Conservation (phyloP, 78 protist genomes). For the Dictyostelium brefeldianum region DNA sequence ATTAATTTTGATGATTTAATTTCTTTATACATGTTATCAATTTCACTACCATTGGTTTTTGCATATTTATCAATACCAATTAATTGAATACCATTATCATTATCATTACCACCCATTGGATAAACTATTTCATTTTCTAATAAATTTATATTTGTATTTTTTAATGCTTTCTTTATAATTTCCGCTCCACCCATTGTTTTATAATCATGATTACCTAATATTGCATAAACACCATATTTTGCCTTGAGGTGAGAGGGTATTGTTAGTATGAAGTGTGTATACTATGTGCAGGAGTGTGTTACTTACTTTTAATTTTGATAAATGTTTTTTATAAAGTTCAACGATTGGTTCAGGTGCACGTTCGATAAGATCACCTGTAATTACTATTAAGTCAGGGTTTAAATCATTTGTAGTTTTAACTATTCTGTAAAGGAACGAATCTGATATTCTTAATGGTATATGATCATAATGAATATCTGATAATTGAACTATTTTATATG, state of each 20-base stretch:
- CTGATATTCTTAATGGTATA: conserved; percentile 47
- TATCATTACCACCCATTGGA: conserved; percentile 37
- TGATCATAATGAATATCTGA: conserved; percentile 75
- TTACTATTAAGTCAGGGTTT: conserved; percentile 53
- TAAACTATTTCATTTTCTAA: conserved; percentile 53
- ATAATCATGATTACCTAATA: conserved; percentile 76
- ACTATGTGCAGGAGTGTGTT: neutral
- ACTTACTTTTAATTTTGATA: conserved; percentile 35
- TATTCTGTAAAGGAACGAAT: conserved; percentile 8
- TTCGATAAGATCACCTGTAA: conserved; percentile 70
- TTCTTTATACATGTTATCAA: neutral
- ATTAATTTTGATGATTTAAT: neutral
- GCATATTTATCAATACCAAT: conserved; percentile 49
- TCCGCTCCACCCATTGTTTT: conserved; percentile 39
- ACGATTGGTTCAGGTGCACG: conserved; percentile 38
- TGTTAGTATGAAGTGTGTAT: neutral
- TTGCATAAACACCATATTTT: conserved; percentile 46
- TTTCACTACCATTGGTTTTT: neutral
- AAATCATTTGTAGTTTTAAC: neutral
- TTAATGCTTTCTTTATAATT: conserved; percentile 14
- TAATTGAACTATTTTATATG: conserved; percentile 27
- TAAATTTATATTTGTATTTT: conserved; percentile 23
- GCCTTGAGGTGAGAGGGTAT: neutral
- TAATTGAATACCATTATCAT: conserved; percentile 19
- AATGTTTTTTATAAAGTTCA: conserved; percentile 37